Evolutionary conservation across 1,284 basidiomycete genomes (phyloP), one percentile per base, ranked within the genome.

Genomic region (Phellinidium pouzarii): DNA sequence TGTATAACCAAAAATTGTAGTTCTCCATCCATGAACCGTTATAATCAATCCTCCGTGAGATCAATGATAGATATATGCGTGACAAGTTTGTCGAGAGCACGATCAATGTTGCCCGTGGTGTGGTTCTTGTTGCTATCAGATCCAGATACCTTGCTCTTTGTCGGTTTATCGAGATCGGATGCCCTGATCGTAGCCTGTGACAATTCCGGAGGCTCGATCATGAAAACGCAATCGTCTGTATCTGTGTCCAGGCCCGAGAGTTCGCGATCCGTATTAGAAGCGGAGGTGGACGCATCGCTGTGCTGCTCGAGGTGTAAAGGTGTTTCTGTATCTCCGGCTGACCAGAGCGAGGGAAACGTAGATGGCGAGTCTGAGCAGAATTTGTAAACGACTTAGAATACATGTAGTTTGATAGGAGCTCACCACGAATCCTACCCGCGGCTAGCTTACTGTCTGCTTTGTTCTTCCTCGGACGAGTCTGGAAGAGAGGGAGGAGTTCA

Each of bases 401-500:
- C 29, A 6, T 5, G 29, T 6, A 6, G 12, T 12, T 6, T 12
- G 12, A 12, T 12, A 31, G 12, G 42, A 2, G 74, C 59, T 31
- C 60, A 79, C 82, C 79, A 68, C 71, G 73, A 31, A 72, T 63
- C 53, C 67, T 74, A 12, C 60, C 62, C 19, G 75, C 66, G 6
- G 76, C 77, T 66, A 76, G 69, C 42, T 69, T 71, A 60, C 77
- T 72, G 31, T 57, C 58, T 14, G 62, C 59, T 47, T 60, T 60
- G n/a, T 72, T 70, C 60, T 73, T 75, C 4, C 72, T 70, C 23
- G 68, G 72, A 58, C 59, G 65, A n/a, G 62, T 63, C 9, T 60
- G 59, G 64, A 86, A 86, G 22, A 79, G 65, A 9, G 84, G 78
- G 9, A 74, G 61, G 2, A 87, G 72, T 48, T 65, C 74, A 6